phyloP scores from a whole-genome alignment of 2,329 filamentous ascomycete species.

The Colletotrichum noveboracense region DNA sequence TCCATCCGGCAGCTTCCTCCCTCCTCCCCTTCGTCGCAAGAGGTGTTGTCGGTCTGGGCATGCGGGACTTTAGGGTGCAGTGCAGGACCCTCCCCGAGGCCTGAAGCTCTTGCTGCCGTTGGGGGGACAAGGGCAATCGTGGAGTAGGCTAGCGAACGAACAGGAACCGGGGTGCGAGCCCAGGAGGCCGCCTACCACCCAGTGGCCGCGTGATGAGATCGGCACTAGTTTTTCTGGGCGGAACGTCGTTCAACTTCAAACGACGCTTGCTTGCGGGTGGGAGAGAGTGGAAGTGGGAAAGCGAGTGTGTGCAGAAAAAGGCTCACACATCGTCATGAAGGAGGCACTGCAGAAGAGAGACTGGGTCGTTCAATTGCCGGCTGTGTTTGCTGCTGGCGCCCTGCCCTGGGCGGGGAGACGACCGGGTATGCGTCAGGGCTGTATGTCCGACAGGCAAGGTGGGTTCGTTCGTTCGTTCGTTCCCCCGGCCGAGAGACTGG shows the following conservation, averaged over 20 bases:
- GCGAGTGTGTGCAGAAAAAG: neutral
- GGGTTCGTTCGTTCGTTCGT: neutral
- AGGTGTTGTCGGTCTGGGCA: neutral
- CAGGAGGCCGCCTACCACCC: neutral
- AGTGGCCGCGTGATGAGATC: slow-evolving; percentile 7
- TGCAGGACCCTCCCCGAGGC: neutral
- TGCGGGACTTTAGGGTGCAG: neutral
- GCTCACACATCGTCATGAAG: neutral
- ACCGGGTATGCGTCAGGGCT: neutral
- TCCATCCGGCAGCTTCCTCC: neutral
- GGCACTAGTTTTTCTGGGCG: neutral
- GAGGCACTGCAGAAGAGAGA: neutral
- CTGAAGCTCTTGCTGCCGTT: neutral
- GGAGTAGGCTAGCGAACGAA: neutral
- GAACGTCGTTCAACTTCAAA: neutral
- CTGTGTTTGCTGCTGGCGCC: neutral
- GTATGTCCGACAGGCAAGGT: neutral
- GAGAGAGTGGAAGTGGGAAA: neutral
- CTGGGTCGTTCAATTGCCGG: neutral
- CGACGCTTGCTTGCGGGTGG: neutral
- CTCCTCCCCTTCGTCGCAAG: neutral
- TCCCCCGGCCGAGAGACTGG: neutral
- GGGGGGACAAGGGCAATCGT: slow-evolving; percentile 5
- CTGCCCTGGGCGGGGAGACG: neutral
- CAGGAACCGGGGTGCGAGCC: neutral